Conservation (phyloP, 2,329 filamentous ascomycete species). For the Claviceps pazoutovae region DNA sequence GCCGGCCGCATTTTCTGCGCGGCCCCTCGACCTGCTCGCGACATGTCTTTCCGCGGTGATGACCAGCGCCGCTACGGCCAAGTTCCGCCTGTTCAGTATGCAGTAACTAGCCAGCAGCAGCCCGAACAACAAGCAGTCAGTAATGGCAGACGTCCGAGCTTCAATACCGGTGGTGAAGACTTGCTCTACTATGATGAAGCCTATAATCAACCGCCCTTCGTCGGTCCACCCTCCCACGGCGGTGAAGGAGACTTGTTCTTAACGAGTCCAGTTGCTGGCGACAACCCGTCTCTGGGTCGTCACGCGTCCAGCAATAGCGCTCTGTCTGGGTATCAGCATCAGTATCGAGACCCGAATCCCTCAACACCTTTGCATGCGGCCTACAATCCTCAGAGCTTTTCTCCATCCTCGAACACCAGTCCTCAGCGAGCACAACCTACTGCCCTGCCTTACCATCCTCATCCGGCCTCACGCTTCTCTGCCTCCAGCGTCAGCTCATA, state of each 20-base stretch:
- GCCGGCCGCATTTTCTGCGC: slow-evolving; percentile 2
- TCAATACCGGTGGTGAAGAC: slow-evolving; percentile 60
- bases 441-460: slow-evolving; percentile 35
- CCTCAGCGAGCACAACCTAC: slow-evolving; percentile 36
- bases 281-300: slow-evolving; percentile 13
- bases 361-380: slow-evolving; percentile 29
- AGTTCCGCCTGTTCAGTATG: slow-evolving; percentile 51
- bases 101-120: slow-evolving; percentile 27
- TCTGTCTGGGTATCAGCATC: slow-evolving; percentile 37
- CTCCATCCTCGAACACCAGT: slow-evolving; percentile 13
- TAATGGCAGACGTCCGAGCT: slow-evolving; percentile 49
- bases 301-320: slow-evolving; percentile 31
- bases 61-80: slow-evolving; percentile 52
- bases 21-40: slow-evolving; percentile 2
- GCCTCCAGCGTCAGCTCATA: slow-evolving; percentile 19
- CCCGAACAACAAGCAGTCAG: slow-evolving; percentile 7
- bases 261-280: slow-evolving; percentile 26
- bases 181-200: slow-evolving; percentile 34
- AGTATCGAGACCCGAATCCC: slow-evolving; percentile 32
- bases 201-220: slow-evolving; percentile 8
- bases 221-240: slow-evolving; percentile 1
- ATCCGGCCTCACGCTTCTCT: slow-evolving; percentile 25
- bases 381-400: slow-evolving; percentile 62
- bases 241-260: slow-evolving; percentile 52
- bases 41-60: slow-evolving; percentile 51